Evolutionary conservation across 2,329 filamentous ascomycete species (phyloP).

Genomic region (Emergomyces pasteurianus): DNA sequence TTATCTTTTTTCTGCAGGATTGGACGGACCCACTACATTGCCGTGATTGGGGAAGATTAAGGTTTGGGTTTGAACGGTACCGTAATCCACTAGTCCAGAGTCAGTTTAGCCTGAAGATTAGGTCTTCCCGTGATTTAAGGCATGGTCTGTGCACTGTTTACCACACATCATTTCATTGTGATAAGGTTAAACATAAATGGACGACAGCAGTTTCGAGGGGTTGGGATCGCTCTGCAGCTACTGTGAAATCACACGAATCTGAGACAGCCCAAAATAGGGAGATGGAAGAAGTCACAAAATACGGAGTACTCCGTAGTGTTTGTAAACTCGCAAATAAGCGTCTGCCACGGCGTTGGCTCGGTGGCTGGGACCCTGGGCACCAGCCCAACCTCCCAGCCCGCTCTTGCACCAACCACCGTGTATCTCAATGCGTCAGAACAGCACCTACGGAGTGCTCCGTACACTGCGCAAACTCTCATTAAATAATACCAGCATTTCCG

Average conservation of each 20-base stretch:
- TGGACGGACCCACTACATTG: too few relatives aligned
- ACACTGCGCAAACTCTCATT: neutral
- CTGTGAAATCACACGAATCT: neutral
- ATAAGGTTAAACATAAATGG: neutral
- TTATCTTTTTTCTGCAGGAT: too few relatives aligned
- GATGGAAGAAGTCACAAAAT: neutral
- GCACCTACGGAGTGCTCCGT: neutral
- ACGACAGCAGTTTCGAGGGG: neutral
- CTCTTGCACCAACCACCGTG: conserved; percentile 2
- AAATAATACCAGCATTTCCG: neutral
- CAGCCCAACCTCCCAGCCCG: neutral
- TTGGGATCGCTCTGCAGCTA: neutral
- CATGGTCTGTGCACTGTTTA: neutral
- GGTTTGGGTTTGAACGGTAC: neutral
- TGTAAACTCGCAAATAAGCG: conserved; percentile 4
- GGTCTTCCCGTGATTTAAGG: neutral
- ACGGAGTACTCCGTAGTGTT: neutral
- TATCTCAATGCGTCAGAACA: neutral
- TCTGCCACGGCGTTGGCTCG: conserved; percentile 1
- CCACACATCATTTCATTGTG: neutral
- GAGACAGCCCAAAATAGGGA: neutral
- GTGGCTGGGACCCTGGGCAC: conserved; percentile 1
- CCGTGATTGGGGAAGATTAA: neutral
- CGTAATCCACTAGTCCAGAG: neutral
- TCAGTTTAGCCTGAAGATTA: neutral